Evolutionary conservation across 2,329 filamentous ascomycete species (phyloP).

Genomic region (Neurospora crassa): DNA sequence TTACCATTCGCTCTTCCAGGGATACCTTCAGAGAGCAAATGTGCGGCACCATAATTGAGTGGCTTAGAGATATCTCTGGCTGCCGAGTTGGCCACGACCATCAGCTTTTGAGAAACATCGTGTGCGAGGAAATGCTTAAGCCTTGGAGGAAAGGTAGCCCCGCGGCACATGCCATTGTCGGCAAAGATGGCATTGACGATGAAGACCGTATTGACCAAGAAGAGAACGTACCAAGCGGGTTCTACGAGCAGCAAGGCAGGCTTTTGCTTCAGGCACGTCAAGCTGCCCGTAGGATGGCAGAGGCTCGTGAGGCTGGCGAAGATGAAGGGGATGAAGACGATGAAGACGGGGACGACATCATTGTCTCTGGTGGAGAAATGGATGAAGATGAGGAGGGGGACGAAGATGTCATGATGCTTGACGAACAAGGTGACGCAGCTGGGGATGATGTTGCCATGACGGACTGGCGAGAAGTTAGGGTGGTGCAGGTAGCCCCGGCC

Average conservation of each 20-base stretch:
- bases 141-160: slow-evolving; percentile 81
- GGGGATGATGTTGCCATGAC: slow-evolving; percentile 34
- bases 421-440: slow-evolving; percentile 33
- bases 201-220: slow-evolving; percentile 55
- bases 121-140: slow-evolving; percentile 87
- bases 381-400: slow-evolving; percentile 37
- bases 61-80: slow-evolving; percentile 86
- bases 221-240: slow-evolving; percentile 22
- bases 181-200: slow-evolving; percentile 71
- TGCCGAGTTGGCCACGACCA: slow-evolving; percentile 76
- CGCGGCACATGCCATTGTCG: slow-evolving; percentile 69
- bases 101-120: slow-evolving; percentile 65
- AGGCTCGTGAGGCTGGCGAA: slow-evolving; percentile 50
- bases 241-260: slow-evolving; percentile 26
- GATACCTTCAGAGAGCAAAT: slow-evolving; percentile 98
- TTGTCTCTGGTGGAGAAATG: slow-evolving; percentile 18
- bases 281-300: slow-evolving; percentile 41
- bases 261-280: slow-evolving; percentile 20
- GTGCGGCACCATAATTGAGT: slow-evolving; percentile 96
- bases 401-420: slow-evolving; percentile 50
- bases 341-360: slow-evolving; percentile 18
- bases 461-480: slow-evolving; percentile 43
- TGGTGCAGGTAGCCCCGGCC: slow-evolving; percentile 27
- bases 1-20: slow-evolving; percentile 84
- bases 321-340: slow-evolving; percentile 22